Conservation (phyloP, 2,329 filamentous ascomycete genomes). For the Falciphora oryzae region DNA sequence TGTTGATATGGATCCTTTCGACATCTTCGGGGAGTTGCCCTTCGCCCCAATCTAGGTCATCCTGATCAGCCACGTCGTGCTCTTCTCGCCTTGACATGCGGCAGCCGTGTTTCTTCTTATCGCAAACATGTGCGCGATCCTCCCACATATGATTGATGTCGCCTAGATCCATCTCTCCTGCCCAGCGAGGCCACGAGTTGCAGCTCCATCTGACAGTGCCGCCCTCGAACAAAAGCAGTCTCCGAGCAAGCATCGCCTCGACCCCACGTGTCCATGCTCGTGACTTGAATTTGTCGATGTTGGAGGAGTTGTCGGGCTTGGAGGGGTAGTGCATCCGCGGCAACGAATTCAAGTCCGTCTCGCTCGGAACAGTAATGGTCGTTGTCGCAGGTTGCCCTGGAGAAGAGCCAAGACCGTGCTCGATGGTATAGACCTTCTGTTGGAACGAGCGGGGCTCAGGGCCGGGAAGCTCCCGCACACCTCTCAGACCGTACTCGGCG, state of each 20-base stretch:
- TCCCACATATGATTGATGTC: background rate
- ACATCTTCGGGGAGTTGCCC: background rate
- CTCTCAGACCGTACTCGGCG: constrained; percentile 4
- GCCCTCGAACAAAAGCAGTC: constrained; percentile 3
- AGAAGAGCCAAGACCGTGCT: background rate
- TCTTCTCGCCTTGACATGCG: background rate
- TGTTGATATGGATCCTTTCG: background rate
- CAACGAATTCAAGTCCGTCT: background rate
- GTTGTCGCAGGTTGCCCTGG: background rate
- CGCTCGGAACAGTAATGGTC: background rate
- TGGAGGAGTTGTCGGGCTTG: background rate
- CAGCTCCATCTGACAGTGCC: constrained; percentile 1
- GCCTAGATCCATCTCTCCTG: background rate
- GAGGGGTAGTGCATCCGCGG: too few species aligned
- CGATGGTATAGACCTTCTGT: background rate
- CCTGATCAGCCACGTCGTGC: constrained; percentile 2
- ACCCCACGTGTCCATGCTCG: constrained; percentile 1
- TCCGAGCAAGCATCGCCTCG: background rate
- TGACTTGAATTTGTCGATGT: background rate
- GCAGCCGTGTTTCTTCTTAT: background rate
- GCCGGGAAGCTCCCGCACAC: background rate
- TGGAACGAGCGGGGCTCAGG: background rate
- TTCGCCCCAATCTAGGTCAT: background rate
- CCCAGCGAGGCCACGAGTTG: background rate
- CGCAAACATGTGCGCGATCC: background rate